phyloP scores from a whole-genome alignment of 306 rosid species.

The Cucurbita maxima region DNA sequence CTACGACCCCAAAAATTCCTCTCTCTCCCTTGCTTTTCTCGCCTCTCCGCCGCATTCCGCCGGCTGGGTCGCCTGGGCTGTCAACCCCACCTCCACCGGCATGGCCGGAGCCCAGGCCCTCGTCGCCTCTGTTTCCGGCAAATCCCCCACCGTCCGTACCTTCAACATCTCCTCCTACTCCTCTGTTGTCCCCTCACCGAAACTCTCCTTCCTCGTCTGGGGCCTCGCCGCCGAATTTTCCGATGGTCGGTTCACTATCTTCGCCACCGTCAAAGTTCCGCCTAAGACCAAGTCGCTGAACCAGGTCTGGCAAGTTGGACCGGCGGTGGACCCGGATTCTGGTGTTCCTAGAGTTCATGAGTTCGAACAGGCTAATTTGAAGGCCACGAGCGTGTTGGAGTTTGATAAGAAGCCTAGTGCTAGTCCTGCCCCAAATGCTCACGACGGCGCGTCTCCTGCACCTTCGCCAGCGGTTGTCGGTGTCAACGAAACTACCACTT shows the following conservation, averaged over 20 bases:
- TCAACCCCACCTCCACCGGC: constrained; percentile 35
- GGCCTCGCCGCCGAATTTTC: constrained; percentile 2
- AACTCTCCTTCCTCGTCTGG: constrained; percentile 18
- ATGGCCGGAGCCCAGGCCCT: constrained; percentile 52
- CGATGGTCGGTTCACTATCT: constrained; percentile 14
- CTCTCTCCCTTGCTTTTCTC: constrained; percentile 47
- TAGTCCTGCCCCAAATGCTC: background rate
- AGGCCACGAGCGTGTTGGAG: background rate
- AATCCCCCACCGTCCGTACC: background rate
- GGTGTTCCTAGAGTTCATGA: background rate
- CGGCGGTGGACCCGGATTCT: background rate
- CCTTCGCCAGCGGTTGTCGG: background rate
- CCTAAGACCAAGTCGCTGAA: constrained; percentile 12
- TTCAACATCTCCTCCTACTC: constrained; percentile 25
- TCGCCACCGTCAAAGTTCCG: constrained; percentile 32
- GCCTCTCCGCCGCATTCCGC: constrained; percentile 16
- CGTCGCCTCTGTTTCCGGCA: constrained; percentile 19
- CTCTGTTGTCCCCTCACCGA: background rate
- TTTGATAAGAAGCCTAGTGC: background rate
- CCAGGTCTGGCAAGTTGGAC: constrained; percentile 65
- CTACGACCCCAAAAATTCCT: constrained; percentile 31
- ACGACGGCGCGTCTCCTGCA: background rate
- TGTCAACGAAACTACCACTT: background rate
- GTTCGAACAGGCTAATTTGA: background rate
- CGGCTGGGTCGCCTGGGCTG: constrained; percentile 77